Evolutionary conservation across 139 green algal species (phyloP).

Genomic region (Auxenochlorella protothecoides): DNA sequence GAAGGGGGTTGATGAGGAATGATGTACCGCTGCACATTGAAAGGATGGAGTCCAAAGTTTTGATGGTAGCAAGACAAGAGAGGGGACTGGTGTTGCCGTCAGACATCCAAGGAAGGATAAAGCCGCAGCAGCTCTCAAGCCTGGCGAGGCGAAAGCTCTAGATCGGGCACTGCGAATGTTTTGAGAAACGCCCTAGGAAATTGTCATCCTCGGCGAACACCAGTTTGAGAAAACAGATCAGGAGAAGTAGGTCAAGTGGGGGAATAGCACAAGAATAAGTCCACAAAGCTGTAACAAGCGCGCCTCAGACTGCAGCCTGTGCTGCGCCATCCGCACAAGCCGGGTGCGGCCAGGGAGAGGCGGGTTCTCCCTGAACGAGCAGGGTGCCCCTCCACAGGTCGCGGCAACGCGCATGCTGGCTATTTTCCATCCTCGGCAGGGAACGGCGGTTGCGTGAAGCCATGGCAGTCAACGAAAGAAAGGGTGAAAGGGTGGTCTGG

Average conservation of each 20-base stretch:
- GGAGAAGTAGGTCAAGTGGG: too few relatives aligned
- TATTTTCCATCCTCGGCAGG: too few relatives aligned
- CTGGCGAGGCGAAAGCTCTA: conserved; percentile 59
- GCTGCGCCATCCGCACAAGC: conserved; percentile 10
- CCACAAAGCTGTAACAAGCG: not conserved
- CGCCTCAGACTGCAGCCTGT: conserved; percentile 21
- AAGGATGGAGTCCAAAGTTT: too few relatives aligned
- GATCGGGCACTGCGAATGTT: conserved; percentile 65
- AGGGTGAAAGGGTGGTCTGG: too few relatives aligned
- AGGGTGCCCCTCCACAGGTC: too few relatives aligned
- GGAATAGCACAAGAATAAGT: not conserved
- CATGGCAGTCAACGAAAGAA: too few relatives aligned
- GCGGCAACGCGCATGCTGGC: too few relatives aligned
- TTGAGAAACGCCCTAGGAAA: conserved; percentile 50
- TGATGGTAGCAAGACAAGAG: not conserved
- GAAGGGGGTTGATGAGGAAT: too few relatives aligned
- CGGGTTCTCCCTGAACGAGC: too few relatives aligned
- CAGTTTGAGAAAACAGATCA: not conserved
- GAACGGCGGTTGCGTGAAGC: too few relatives aligned
- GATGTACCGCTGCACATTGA: too few relatives aligned
- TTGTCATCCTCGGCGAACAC: conserved; percentile 27
- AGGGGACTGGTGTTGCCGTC: conserved; percentile 8
- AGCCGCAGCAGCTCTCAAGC: conserved; percentile 61
- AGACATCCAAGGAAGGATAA: conserved; percentile 67
- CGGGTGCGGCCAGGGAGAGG: not conserved